Evolutionary conservation across 2,329 filamentous ascomycete genomes (phyloP).

Genomic region (Periconia sp.): DNA sequence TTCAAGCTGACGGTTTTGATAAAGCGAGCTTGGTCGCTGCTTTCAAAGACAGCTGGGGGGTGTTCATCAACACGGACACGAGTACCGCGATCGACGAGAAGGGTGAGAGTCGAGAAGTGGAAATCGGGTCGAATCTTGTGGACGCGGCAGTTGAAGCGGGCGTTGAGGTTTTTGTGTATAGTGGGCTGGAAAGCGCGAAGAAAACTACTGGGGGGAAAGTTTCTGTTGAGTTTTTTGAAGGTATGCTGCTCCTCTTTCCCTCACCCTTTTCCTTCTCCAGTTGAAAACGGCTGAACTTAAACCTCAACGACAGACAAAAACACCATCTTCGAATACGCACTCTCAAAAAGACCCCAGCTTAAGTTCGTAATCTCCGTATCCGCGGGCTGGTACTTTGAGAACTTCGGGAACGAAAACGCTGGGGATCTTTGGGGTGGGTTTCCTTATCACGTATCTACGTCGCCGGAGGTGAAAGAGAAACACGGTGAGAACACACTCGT

Average conservation of each 20-base stretch:
- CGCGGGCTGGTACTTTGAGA: constrained; percentile 49
- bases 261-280: background rate
- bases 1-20: constrained; percentile 39
- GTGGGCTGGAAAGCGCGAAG: constrained; percentile 18
- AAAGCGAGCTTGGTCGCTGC: constrained; percentile 32
- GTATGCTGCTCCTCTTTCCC: constrained; percentile 4
- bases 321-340: constrained; percentile 43
- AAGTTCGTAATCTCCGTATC: constrained; percentile 40
- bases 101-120: constrained; percentile 16
- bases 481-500: constrained; percentile 41
- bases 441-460: constrained; percentile 30
- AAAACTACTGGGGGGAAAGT: constrained; percentile 16
- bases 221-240: constrained; percentile 17
- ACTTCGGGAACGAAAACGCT: constrained; percentile 41
- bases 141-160: constrained; percentile 18
- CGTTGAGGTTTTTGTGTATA: constrained; percentile 19
- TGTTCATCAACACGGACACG: constrained; percentile 24
- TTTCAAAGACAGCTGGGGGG: constrained; percentile 32
- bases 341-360: constrained; percentile 25
- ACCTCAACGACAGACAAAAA: constrained; percentile 37
- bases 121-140: constrained; percentile 19
- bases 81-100: constrained; percentile 15
- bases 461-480: background rate
- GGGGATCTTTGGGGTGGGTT: constrained; percentile 47
- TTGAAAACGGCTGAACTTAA: background rate